These are phyloP conservation scores for Arabidopsis arenosa DNA, from an alignment of 345 rosid species.

Conservation along the genomic window DNA sequence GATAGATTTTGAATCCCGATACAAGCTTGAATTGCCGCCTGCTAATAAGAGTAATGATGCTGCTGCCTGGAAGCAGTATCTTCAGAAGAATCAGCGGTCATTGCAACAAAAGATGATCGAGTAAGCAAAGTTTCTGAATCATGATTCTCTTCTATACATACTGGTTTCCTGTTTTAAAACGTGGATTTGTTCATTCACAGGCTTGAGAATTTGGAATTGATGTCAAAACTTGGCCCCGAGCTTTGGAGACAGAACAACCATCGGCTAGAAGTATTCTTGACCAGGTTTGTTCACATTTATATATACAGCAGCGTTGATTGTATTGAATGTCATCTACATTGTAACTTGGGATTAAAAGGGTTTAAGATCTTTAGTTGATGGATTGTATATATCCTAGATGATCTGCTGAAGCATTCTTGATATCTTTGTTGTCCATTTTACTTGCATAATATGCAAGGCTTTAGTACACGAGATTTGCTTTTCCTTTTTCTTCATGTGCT, in stretches of 20 bases:
- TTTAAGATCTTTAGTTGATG: constrained; percentile 15
- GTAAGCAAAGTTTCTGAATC: constrained; percentile 47
- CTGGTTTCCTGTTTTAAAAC: constrained; percentile 13
- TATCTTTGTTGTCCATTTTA: constrained; percentile 8
- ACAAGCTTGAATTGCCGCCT: constrained; percentile 72
- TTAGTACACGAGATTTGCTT: constrained; percentile 8
- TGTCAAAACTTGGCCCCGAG: constrained; percentile 84
- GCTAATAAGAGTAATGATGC: constrained; percentile 76
- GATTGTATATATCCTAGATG: not conserved
- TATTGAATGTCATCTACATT: not conserved
- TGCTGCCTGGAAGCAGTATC: constrained; percentile 82
- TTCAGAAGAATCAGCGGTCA: constrained; percentile 82
- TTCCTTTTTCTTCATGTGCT: constrained; percentile 13
- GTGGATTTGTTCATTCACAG: constrained; percentile 49
- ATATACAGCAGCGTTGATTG: constrained; percentile 15
- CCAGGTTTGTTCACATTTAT: constrained; percentile 58
- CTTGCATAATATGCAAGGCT: constrained; percentile 25
- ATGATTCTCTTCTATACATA: not conserved
- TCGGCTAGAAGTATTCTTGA: constrained; percentile 64
- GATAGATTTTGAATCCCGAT: constrained; percentile 72
- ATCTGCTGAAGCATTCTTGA: constrained; percentile 28
- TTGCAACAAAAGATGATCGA: constrained; percentile 79
- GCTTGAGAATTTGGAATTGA: constrained; percentile 90
- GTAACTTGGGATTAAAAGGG: not conserved
- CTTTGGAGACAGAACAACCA: constrained; percentile 83